Evolutionary conservation across 2,329 filamentous ascomycete species (phyloP).

Genomic region (Arthrinium puccinioides): DNA sequence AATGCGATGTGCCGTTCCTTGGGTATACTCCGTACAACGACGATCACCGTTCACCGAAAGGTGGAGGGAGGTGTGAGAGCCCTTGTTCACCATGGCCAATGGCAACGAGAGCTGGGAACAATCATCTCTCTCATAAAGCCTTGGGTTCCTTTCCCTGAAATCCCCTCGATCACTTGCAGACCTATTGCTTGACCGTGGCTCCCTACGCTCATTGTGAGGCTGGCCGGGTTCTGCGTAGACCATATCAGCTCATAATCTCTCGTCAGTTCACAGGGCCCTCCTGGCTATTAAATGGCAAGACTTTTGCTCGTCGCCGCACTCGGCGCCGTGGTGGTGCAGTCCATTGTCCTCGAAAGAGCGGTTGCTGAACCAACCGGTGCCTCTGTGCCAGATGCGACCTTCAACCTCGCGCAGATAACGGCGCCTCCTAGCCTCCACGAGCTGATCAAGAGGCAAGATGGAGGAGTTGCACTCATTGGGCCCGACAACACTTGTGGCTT

Average conservation of each 20-base stretch:
- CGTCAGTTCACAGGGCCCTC: neutral
- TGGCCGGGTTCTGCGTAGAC: too few species aligned
- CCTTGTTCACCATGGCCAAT: too few species aligned
- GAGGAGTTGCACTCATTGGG: constrained; percentile 32
- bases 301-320: constrained; percentile 22
- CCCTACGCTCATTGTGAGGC: too few species aligned
- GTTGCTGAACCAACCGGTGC: constrained; percentile 26
- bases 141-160: too few species aligned
- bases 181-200: too few species aligned
- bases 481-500: constrained; percentile 46
- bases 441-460: constrained; percentile 23
- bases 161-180: too few species aligned
- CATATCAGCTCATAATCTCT: neutral
- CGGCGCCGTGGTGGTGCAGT: constrained; percentile 24
- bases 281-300: constrained; percentile 4
- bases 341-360: constrained; percentile 22
- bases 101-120: too few species aligned
- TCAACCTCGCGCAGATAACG: constrained; percentile 33
- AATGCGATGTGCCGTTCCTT: too few species aligned
- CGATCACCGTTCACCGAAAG: too few species aligned
- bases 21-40: too few species aligned
- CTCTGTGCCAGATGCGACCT: constrained; percentile 24
- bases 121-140: too few species aligned
- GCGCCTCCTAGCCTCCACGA: constrained; percentile 26
- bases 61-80: too few species aligned